Conservation (phyloP, 2,329 filamentous ascomycete species). For the Fusarium sp. region DNA sequence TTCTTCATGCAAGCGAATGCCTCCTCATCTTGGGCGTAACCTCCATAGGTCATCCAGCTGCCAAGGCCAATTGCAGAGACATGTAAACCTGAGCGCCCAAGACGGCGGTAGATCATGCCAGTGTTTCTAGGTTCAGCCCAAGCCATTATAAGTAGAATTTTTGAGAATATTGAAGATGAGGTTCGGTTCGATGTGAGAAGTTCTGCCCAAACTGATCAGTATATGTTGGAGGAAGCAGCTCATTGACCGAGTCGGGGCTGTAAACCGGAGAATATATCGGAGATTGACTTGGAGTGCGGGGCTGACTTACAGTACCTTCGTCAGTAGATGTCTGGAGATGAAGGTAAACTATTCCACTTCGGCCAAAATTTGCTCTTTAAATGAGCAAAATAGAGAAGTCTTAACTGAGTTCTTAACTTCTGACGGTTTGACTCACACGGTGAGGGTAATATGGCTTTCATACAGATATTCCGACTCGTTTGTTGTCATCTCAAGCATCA, state of each 20-base stretch:
- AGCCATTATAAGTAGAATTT: slow-evolving; percentile 53
- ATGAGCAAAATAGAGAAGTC: background rate
- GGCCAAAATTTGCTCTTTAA: background rate
- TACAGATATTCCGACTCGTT: background rate
- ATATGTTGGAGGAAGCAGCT: background rate
- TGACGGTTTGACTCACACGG: background rate
- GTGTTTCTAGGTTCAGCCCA: slow-evolving; percentile 60
- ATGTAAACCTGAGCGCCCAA: slow-evolving; percentile 70
- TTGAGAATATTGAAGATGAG: slow-evolving; percentile 13
- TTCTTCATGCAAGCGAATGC: slow-evolving; percentile 73
- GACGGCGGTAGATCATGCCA: slow-evolving; percentile 60
- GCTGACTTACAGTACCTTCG: background rate
- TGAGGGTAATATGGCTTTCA: background rate
- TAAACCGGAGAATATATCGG: slow-evolving; percentile 38
- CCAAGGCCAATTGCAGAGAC: slow-evolving; percentile 76
- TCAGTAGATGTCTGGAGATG: background rate
- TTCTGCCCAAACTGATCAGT: slow-evolving; percentile 2
- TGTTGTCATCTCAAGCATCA: background rate
- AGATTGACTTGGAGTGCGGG: slow-evolving; percentile 45
- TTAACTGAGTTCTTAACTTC: no score
- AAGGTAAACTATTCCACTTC: background rate
- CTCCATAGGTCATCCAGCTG: slow-evolving; percentile 76
- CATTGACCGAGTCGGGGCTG: background rate
- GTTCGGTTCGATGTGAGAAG: slow-evolving; percentile 3
- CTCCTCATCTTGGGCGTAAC: slow-evolving; percentile 72